These are phyloP conservation scores for Lobosporangium transversale DNA, from an alignment of 192 early-diverging fungal species.

Conservation along the genomic window DNA sequence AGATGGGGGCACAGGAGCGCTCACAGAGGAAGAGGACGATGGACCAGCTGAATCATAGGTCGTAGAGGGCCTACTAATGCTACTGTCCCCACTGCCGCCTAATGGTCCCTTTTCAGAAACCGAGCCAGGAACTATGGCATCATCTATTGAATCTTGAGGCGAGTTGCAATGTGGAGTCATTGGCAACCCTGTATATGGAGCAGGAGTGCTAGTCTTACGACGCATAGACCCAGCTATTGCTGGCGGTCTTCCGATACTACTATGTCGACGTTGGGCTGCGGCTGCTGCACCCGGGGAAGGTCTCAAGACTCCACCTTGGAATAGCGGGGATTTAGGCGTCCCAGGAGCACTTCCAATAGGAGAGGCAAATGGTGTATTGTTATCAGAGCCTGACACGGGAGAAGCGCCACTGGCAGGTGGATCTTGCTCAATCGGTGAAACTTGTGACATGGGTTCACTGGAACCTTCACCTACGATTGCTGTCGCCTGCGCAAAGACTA, in stretches of 20 bases:
- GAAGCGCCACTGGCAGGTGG: constrained; percentile 12
- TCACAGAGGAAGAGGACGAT: background rate
- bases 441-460: background rate
- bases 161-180: background rate
- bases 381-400: background rate
- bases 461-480: background rate
- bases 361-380: background rate
- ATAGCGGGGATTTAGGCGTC: background rate
- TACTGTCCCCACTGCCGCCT: too few species aligned
- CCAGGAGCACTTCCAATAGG: background rate
- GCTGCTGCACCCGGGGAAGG: too few species aligned
- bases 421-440: constrained; percentile 23
- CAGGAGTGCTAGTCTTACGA: background rate
- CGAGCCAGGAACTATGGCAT: background rate
- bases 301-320: constrained; percentile 13
- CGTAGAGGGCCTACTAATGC: too few species aligned
- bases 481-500: constrained; percentile 20
- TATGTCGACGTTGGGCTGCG: background rate
- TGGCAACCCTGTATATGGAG: constrained; percentile 1
- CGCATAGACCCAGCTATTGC: background rate
- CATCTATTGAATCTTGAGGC: background rate
- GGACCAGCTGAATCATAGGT: background rate
- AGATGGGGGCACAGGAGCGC: background rate
- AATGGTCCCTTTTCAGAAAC: background rate
- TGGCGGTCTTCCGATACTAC: background rate